Evolutionary conservation across 306 rosid genomes (phyloP), one percentile per base, ranked within the genome.

Genomic region (Crataegus laevigata): DNA sequence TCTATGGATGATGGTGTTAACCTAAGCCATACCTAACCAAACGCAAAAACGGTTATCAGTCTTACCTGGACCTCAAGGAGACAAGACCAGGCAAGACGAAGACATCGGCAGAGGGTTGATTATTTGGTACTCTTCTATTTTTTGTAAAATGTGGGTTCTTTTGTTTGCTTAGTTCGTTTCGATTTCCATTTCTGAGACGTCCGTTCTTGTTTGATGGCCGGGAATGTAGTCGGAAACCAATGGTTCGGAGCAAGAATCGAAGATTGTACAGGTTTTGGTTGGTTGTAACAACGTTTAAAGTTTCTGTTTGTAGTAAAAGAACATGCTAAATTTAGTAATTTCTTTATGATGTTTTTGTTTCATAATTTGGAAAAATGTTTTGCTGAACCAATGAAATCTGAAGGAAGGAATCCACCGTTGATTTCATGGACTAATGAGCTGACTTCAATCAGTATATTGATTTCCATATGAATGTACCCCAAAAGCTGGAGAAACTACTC

Each of bases 11-110:
- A 34, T 63, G 77, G 43, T 57, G 30, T 28, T 65, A 68, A 62
- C 67, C 79, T 77, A 77, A 50, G 57, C 76, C 87, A 80, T 80
- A 61, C 28, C 82, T 77, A 75, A 74, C 78, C 47, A 24, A 15
- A 17, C 54, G 18, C 54, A 50, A 34, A 66, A 36, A 55, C 52
- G 40, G 73, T 79, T 66, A 70, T 24, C 74, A 42, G 81, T 66
- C 83, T 83, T 75, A 72, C 78, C 86, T 83, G 86, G 83, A 79
- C 68, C 65, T 65, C 54, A 42, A 68, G 54, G 77, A 72, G 77
- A 72, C 59, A 52, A 75, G 51, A 78, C 86, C 82, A 82, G 86
- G 86, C 77, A 78, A 79, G 81, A 75, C 74, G 62, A 43, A 45
- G 74, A 60, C 32, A 32, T 22, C 57, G 32, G 24, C 54, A n/a